Conservation (phyloP, 2,329 filamentous ascomycete species). For the Macrophomina phaseolina region DNA sequence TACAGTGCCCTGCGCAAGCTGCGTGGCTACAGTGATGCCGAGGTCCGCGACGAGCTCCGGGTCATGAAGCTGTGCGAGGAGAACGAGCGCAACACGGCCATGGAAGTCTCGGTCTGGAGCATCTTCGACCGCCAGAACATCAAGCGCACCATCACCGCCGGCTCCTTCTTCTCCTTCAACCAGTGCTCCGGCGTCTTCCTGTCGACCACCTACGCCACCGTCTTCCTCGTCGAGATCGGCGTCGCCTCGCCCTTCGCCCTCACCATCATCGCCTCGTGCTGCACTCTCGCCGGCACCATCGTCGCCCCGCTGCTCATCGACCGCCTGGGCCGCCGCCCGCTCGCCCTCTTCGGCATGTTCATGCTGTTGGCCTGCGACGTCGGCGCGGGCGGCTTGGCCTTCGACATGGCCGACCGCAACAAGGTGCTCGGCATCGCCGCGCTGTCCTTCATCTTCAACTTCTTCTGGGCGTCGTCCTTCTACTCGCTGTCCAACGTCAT, state of each 20-base stretch:
- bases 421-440: slow-evolving; percentile 15
- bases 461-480: slow-evolving; percentile 23
- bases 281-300: slow-evolving; percentile 57
- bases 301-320: slow-evolving; percentile 68
- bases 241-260: slow-evolving; percentile 71
- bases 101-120: slow-evolving; percentile 42
- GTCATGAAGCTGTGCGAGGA: slow-evolving; percentile 40
- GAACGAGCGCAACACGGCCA: slow-evolving; percentile 34
- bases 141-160: slow-evolving; percentile 48
- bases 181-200: slow-evolving; percentile 36
- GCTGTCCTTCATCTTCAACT: slow-evolving; percentile 20
- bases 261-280: slow-evolving; percentile 63
- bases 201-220: slow-evolving; percentile 59
- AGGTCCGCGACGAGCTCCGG: slow-evolving; percentile 42
- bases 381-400: slow-evolving; percentile 6
- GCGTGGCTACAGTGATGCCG: slow-evolving; percentile 39
- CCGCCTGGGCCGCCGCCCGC: slow-evolving; percentile 64
- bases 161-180: slow-evolving; percentile 24
- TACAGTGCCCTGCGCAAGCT: slow-evolving; percentile 34
- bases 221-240: slow-evolving; percentile 80
- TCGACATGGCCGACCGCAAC: background rate
- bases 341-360: slow-evolving; percentile 43
- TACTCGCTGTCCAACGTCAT: slow-evolving; percentile 22
- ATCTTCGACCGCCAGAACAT: slow-evolving; percentile 45
- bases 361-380: slow-evolving; percentile 32